A percentile compares a stretch with the other conserved stretches of the same genome.
Evolutionary conservation across 208 protist species (phyloP).

Genomic region (Acanthamoeba sp.): DNA sequence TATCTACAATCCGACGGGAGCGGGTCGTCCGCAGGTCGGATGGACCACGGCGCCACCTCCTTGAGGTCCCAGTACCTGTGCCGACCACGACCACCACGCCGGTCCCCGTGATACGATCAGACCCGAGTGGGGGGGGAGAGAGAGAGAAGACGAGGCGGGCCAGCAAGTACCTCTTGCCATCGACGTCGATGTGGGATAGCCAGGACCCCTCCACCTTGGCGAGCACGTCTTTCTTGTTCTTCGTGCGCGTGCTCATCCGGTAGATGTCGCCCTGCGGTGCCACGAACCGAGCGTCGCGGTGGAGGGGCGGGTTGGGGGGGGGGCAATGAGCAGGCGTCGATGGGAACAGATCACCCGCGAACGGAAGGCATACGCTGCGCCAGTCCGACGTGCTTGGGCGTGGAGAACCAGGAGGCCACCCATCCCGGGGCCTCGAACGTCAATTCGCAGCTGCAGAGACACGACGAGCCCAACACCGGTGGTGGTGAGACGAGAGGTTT

Average conservation of each 20-base stretch:
- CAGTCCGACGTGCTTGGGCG: slow-evolving; percentile 38
- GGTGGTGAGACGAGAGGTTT: no score
- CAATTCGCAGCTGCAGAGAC: background rate
- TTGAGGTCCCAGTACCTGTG: slow-evolving; percentile 80
- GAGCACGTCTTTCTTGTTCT: slow-evolving; percentile 31
- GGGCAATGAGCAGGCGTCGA: no score
- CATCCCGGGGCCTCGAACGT: background rate
- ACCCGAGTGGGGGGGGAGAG: background rate
- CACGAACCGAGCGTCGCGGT: no score
- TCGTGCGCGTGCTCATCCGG: slow-evolving; percentile 24
- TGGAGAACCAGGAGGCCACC: background rate
- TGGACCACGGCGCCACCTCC: slow-evolving; percentile 43
- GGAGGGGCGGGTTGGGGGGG: no score
- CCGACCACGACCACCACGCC: background rate
- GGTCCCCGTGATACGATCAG: slow-evolving; percentile 48
- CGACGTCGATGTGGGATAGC: slow-evolving; percentile 68
- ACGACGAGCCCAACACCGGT: no score
- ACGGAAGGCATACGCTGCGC: background rate
- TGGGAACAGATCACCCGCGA: no score
- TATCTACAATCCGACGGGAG: slow-evolving; percentile 77
- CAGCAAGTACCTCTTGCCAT: slow-evolving; percentile 30
- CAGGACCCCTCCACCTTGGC: slow-evolving; percentile 56
- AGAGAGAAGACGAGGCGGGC: background rate
- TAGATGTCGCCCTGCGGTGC: background rate
- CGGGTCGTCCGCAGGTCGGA: slow-evolving; percentile 66